Base-by-base conservation (phyloP, 495 filamentous ascomycete genomes). In the Xylaria castorea region DNA sequence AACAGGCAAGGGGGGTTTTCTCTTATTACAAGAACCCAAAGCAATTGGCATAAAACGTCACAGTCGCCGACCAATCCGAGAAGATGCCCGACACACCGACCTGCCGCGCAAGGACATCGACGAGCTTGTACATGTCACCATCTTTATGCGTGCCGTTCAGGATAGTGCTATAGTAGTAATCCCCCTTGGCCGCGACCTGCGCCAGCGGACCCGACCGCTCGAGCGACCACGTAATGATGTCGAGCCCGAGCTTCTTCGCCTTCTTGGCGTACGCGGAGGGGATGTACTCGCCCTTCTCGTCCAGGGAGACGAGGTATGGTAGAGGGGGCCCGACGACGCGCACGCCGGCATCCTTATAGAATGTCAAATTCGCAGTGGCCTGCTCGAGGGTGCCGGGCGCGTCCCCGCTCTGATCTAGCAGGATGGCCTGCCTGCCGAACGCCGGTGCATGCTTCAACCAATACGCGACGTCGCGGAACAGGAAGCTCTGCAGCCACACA, bases 31-130 rank as follows among this genome's bases (percentile, higher is more conserved):
- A 80, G 20, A 85, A 65, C 5, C 85, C 87, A 62, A 91, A 84
- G 76, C 88, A 91, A 69, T 87, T 90, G 68, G 89, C 89, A 80
- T 89, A 91, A 64, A 89, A 91, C 4, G 86, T 90, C 9, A 88
- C 82, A 5, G 88, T 90, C 0, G 87, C 87, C 5, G 85, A 84
- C 89, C 89, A 91, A 75, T 91, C 89, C 12, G 86, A 85, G 71
- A 91, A 91, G 27, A 91, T 85, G 3, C 80, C 85, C 25, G 78
- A 76, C 16, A 89, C 86, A 3, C 86, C 86, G 9, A 91, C 87
- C 74, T 91, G 80, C 71, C 84, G 82, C 11, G 82, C 85, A 58
- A 91, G 71, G 20, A 89, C 87, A 74, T 91, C 87, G 36, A 91
- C 75, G 20, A 90, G 83, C 53, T 81, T 85, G 73, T 85, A 90